Conservation (phyloP, 352 stramenopile genomes). For the Globisporangium canariense region DNA sequence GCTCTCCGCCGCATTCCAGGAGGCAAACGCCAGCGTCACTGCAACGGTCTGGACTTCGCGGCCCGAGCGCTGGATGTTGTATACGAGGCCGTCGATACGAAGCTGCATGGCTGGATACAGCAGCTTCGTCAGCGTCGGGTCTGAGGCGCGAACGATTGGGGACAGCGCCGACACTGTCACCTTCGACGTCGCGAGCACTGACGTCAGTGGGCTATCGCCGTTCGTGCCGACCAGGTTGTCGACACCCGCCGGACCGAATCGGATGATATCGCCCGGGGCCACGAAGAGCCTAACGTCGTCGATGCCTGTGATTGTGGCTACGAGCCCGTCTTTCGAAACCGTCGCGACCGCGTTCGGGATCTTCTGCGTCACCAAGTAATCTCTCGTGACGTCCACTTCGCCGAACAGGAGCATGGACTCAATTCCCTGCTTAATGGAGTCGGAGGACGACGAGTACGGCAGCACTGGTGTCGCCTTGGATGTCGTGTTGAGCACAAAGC, state of each 20-base stretch:
- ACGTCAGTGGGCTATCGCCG: conserved; percentile 58
- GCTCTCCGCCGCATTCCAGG: conserved; percentile 22
- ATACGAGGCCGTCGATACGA: conserved; percentile 86
- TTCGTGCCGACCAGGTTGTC: conserved; percentile 57
- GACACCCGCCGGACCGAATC: conserved; percentile 41
- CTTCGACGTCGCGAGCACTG: conserved; percentile 38
- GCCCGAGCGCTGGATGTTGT: conserved; percentile 85
- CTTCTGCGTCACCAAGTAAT: conserved; percentile 46
- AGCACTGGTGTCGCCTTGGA: conserved; percentile 42
- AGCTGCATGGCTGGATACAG: conserved; percentile 83
- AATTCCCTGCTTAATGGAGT: conserved; percentile 67
- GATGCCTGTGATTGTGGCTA: conserved; percentile 42
- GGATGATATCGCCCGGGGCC: conserved; percentile 57
- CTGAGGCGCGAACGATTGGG: conserved; percentile 35
- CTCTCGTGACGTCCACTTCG: conserved; percentile 59
- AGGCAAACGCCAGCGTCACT: conserved; percentile 28
- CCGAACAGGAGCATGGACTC: conserved; percentile 76
- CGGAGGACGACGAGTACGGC: conserved; percentile 50
- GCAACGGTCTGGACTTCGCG: conserved; percentile 87
- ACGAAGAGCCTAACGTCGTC: conserved; percentile 67
- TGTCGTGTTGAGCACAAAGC: conserved; percentile 45
- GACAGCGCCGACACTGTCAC: conserved; percentile 43
- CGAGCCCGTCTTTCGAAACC: conserved; percentile 46
- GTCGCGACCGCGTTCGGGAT: conserved; percentile 55
- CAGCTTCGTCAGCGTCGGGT: conserved; percentile 34